These are phyloP conservation scores for Rhizopogon vulgaris DNA, from an alignment of 768 basidiomycete species.

Conservation along the genomic window DNA sequence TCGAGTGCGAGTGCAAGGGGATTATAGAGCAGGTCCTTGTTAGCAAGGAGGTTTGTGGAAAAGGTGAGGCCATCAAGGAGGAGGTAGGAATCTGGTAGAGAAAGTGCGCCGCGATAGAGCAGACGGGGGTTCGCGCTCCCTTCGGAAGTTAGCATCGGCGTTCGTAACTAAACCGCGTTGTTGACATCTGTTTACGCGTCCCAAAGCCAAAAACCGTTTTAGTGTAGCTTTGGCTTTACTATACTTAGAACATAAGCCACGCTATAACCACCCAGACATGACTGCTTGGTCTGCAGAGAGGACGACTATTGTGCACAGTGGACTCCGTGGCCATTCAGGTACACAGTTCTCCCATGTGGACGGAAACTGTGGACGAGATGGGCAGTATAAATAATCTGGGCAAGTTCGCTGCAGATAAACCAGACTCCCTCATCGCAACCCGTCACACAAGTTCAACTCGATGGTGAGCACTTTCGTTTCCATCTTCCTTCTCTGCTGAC, in stretches of 20 bases:
- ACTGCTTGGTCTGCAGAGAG: not conserved
- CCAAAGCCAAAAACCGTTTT: not conserved
- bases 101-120: slow-evolving; percentile 70
- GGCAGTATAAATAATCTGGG: not conserved
- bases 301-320: not conserved
- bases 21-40: slow-evolving; percentile 49
- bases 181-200: not conserved
- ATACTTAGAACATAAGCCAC: no score
- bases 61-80: slow-evolving; percentile 73
- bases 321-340: not conserved
- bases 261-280: not conserved
- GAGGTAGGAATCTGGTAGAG: slow-evolving; percentile 66
- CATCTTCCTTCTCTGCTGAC: not conserved
- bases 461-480: not conserved
- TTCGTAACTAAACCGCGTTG: not conserved
- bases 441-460: no score
- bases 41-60: slow-evolving; percentile 38
- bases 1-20: slow-evolving; percentile 68
- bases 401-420: no score
- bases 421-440: no score
- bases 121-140: slow-evolving; percentile 37
- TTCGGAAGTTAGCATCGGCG: not conserved
- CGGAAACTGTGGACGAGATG: not conserved
- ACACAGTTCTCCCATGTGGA: not conserved
- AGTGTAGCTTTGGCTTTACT: not conserved